Evolutionary conservation across 352 stramenopile species (phyloP), one percentile per base, ranked within the genome.

Genomic region (Nothophytophthora sp.): DNA sequence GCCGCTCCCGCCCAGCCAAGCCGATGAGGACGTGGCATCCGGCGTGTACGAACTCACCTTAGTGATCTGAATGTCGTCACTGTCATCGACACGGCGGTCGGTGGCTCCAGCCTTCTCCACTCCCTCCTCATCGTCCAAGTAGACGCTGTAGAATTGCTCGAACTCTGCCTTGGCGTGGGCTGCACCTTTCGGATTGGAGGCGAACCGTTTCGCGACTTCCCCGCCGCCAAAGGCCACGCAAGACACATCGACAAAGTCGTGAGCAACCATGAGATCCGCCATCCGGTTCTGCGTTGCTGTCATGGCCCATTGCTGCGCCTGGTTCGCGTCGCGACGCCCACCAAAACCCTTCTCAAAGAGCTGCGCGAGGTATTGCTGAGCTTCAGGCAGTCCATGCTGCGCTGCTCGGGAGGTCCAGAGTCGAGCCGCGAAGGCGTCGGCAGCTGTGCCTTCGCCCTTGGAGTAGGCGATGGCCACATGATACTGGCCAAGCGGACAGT

Each of bases 371-470:
- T 62, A 56, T 30, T 49, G 27, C 24, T 75, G 61, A 0, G 50
- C 65, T 43, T 62, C 61, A 13, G 61, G 50, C 28, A 72, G 50
- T 24, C 46, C 50, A 38, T 76, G 66, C 30, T 72, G 61, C 12
- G 66, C 66, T 38, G 66, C 66, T 24, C 66, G 61, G 24, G 62
- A 66, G n/a, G 58, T 59, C 66, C 66, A 76, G 20, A 70, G 55
- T 1, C 61, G 51, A 9, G 66, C 61, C 25, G 66, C 66, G 54
- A 61, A 48, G 3, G 42, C 23, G 34, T 76, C 46, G 2, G 52
- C 47, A 6, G 50, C 5, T 5, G 57, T 72, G 13, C 66, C 66
- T 34, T 49, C 56, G 13, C 66, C 62, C 1, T 49, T 67, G 7
- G 53, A 41, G 24, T 72, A 76, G 4, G 66, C 66, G 22, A 67